Evolutionary conservation across 129 eudicot species (phyloP).

Genomic region (Cynara cardunculus): DNA sequence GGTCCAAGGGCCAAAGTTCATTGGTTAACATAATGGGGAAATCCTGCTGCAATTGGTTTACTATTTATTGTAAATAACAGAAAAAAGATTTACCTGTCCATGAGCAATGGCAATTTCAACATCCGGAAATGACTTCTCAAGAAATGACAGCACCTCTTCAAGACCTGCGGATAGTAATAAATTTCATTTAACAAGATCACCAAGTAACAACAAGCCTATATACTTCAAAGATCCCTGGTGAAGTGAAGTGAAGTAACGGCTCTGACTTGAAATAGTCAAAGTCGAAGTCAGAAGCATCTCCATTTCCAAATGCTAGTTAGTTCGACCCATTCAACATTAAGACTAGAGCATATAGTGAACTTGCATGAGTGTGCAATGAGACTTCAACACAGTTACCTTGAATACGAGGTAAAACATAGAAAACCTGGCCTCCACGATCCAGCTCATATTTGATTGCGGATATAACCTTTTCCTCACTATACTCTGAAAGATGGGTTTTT

Average conservation of each 20-base stretch:
- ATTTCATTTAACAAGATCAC: constrained; percentile 5
- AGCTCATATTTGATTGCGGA: constrained; percentile 85
- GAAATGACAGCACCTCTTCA: constrained; percentile 77
- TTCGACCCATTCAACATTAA: constrained; percentile 4
- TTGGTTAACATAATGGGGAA: not conserved
- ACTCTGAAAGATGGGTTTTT: constrained; percentile 85
- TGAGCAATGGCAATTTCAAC: constrained; percentile 90
- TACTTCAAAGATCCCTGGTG: constrained; percentile 14
- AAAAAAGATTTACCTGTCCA: constrained; percentile 64
- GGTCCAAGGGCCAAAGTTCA: too few species aligned
- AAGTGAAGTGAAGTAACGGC: not conserved
- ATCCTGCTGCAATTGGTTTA: not conserved
- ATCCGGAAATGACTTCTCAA: constrained; percentile 63
- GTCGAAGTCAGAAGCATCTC: not conserved
- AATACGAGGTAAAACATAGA: constrained; percentile 95
- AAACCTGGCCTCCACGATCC: constrained; percentile 97
- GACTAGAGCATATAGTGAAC: not conserved
- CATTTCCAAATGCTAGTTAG: not conserved
- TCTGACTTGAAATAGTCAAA: constrained; percentile 3
- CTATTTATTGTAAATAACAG: not conserved
- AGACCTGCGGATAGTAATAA: constrained; percentile 63
- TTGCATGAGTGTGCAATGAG: not conserved
- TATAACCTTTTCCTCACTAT: constrained; percentile 60
- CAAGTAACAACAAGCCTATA: not conserved
- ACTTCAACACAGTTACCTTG: constrained; percentile 51